Percentiles rank a stretch among this genome's conserved stretches.
phyloP scores from a whole-genome alignment of 768 basidiomycete genomes.

The Sporobolomyces phaffii region DNA sequence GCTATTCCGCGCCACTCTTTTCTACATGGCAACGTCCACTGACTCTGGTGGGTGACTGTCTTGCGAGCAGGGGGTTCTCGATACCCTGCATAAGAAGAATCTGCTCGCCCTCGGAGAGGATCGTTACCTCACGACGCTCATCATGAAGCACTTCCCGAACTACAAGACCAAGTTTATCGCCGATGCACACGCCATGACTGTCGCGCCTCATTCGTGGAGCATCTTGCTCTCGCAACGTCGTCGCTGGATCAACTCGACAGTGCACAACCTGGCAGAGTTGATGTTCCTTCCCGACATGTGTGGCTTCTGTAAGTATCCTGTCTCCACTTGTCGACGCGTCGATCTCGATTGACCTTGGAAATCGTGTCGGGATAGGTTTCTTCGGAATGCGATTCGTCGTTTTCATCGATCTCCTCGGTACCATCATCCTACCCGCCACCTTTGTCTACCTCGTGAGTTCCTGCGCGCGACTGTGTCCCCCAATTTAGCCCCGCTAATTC shows the following conservation, averaged over 20 bases:
- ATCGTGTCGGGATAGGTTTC: constrained; percentile 67
- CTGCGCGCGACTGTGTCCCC: constrained; percentile 13
- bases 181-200: constrained; percentile 85
- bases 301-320: constrained; percentile 63
- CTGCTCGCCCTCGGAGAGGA: constrained; percentile 95
- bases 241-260: constrained; percentile 99
- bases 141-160: constrained; percentile 60
- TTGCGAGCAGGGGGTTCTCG: constrained; percentile 43
- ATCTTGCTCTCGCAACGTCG: constrained; percentile 90
- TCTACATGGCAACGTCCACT: not conserved
- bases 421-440: constrained; percentile 50
- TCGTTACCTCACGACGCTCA: constrained; percentile 91
- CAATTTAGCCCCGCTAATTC: no score
- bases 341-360: constrained; percentile 49
- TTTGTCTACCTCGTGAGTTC: constrained; percentile 50
- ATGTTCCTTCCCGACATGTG: constrained; percentile 86
- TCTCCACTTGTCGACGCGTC: not conserved
- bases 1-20: not conserved
- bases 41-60: not conserved
- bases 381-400: constrained; percentile 99
- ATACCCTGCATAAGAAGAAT: constrained; percentile 98
- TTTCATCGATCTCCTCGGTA: constrained; percentile 79
- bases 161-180: constrained; percentile 94
- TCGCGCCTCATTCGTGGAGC: constrained; percentile 61
- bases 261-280: constrained; percentile 92